Evolutionary conservation across 352 stramenopile species (phyloP).

Genomic region (Phytophthora sojae): DNA sequence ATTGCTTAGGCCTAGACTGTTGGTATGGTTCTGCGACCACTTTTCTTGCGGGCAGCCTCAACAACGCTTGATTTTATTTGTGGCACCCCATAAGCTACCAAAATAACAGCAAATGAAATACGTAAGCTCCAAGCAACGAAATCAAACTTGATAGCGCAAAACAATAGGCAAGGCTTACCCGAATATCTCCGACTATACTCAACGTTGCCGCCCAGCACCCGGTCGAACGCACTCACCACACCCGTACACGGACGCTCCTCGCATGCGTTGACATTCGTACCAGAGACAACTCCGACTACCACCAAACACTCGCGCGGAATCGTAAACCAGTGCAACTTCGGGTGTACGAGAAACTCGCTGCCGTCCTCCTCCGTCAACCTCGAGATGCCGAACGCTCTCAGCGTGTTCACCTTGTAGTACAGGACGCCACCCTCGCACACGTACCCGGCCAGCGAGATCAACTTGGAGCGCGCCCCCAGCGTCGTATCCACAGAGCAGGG

Average conservation of each 20-base stretch:
- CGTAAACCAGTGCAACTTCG: constrained; percentile 20
- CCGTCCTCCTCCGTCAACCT: constrained; percentile 18
- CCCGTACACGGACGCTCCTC: not conserved
- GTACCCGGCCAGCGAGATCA: constrained; percentile 20
- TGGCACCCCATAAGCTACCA: too few species aligned
- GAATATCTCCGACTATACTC: too few species aligned
- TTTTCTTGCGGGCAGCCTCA: too few species aligned
- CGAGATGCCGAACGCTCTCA: constrained; percentile 26
- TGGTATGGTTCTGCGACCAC: too few species aligned
- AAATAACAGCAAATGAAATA: too few species aligned
- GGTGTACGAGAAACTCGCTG: constrained; percentile 15
- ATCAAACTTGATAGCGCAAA: too few species aligned
- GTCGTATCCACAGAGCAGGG: constrained; percentile 19
- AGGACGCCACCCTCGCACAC: constrained; percentile 8
- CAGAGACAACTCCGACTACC: constrained; percentile 5
- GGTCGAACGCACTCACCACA: constrained; percentile 10
- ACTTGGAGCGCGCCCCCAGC: constrained; percentile 7
- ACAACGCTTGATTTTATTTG: too few species aligned
- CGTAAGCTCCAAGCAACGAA: too few species aligned
- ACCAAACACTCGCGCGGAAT: constrained; percentile 15
- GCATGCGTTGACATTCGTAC: constrained; percentile 1
- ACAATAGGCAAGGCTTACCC: too few species aligned
- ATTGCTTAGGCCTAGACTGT: too few species aligned
- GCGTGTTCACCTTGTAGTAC: constrained; percentile 13
- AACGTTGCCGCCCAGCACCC: constrained; percentile 6